Base-by-base conservation (phyloP, 2,329 filamentous ascomycete genomes). In the Exophiala xenobiotica region DNA sequence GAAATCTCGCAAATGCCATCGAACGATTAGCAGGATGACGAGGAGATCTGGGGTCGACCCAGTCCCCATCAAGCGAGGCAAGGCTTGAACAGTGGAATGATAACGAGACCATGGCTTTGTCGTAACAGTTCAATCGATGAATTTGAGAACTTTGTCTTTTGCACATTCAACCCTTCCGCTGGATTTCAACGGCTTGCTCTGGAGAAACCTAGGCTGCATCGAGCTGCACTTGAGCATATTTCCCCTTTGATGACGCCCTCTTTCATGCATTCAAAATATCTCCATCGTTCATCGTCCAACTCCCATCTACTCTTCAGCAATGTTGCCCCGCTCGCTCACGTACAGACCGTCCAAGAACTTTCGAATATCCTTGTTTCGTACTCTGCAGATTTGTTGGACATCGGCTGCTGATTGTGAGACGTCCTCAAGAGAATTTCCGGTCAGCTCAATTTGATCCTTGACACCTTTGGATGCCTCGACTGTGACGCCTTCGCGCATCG, bases 341-440 rank as follows among this genome's bases (percentile, higher is more conserved):
- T 99, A 99, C 77, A 99, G 83, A 86, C 93, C 93, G 81, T 99
- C 95, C 83, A 99, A 86, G 88, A 99, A 99, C 89, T 96, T 96
- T 81, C 95, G 90, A 82, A 99, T 99, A 96, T 99, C 93, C 90
- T 99, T 99, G 89, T 99, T 99, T 77, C 90, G 86, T 78, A 99
- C 93, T 79, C 85, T 85, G 90, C 93, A 99, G 79, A 93, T 91
- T 80, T 99, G 93, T 83, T 99, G 93, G 76, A 99, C 96, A 76
- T 99, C 93, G 78, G 93, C 93, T 65, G 93, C 93, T 72, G 86
- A 90, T 82, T 99, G 93, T 70, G 93, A 99, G 64, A 99, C 93
- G 73, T 85, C 85, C 83, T 99, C 95, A 68, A 99, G 82, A 60
- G 88, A 95, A 88, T 96, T 99, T 70, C 93, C 93, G 65, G 73